Percentiles rank a stretch among this genome's conserved stretches.
Evolutionary conservation across 768 basidiomycete genomes (phyloP).

Genomic region (Leccinum boreale): DNA sequence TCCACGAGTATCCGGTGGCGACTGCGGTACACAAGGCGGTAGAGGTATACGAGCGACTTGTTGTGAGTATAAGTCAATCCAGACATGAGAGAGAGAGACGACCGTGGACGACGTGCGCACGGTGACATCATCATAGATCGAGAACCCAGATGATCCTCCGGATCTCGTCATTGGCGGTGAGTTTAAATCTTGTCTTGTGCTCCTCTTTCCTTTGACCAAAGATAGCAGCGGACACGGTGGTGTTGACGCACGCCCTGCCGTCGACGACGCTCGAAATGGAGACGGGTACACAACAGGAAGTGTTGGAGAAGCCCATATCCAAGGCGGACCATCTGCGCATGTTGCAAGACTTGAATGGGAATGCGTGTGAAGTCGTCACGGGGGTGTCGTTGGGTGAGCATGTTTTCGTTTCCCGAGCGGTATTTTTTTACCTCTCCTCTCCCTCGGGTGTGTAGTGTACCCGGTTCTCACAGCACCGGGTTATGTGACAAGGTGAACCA

Average conservation of each 20-base stretch:
- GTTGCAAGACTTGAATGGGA: slow-evolving; percentile 84
- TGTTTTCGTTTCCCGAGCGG: neutral
- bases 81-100: neutral
- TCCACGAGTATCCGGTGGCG: slow-evolving; percentile 71
- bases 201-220: neutral
- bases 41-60: slow-evolving; percentile 85
- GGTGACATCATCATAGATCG: slow-evolving; percentile 29
- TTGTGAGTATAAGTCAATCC: slow-evolving; percentile 38
- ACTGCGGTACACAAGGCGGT: slow-evolving; percentile 79
- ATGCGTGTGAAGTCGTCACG: slow-evolving; percentile 88
- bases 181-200: slow-evolving; percentile 1
- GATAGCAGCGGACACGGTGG: slow-evolving; percentile 87
- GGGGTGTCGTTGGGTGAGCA: slow-evolving; percentile 79
- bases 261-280: slow-evolving; percentile 47
- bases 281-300: slow-evolving; percentile 52
- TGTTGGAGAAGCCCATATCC: slow-evolving; percentile 84
- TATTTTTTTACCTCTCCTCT: neutral
- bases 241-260: slow-evolving; percentile 74
- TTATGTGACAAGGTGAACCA: slow-evolving; percentile 60
- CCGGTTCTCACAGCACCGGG: slow-evolving; percentile 76
- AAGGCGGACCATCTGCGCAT: slow-evolving; percentile 84
- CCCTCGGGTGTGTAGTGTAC: slow-evolving; percentile 45
- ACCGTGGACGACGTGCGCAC: neutral
- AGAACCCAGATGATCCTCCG: slow-evolving; percentile 64
- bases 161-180: slow-evolving; percentile 78